These are phyloP conservation scores for Cymbidium sinense DNA, from an alignment of 106 monocot genomes.

Conservation along the genomic window DNA sequence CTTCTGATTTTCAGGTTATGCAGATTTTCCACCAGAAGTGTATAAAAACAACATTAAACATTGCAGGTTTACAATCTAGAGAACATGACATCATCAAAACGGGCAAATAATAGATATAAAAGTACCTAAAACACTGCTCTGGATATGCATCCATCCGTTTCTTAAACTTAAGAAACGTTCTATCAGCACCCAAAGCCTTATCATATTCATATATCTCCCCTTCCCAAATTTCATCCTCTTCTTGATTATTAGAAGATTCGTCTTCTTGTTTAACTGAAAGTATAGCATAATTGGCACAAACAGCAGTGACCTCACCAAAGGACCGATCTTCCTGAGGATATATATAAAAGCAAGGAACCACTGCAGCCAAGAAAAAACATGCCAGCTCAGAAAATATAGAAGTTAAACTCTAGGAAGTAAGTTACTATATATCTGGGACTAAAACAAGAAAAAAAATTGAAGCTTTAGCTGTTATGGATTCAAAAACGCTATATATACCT, in stretches of 20 bases:
- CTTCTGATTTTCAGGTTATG: not conserved
- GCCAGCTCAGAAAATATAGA: not conserved
- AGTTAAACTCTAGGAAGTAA: not conserved
- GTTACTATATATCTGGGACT: not conserved
- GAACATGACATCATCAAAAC: not conserved
- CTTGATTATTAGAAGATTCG: slow-evolving; percentile 15
- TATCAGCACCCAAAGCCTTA: slow-evolving; percentile 71
- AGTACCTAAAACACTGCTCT: slow-evolving; percentile 90
- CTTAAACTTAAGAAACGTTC: slow-evolving; percentile 96
- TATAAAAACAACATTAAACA: not conserved
- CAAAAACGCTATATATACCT: slow-evolving; percentile 28
- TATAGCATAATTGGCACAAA: slow-evolving; percentile 21
- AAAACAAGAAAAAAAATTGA: not conserved
- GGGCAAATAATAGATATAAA: not conserved
- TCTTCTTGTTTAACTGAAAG: slow-evolving; percentile 45
- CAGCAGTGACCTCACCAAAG: not conserved
- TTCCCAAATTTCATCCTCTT: slow-evolving; percentile 74
- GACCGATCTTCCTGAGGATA: slow-evolving; percentile 41
- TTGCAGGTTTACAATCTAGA: not conserved
- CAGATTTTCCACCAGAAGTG: not conserved
- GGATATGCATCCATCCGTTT: slow-evolving; percentile 77
- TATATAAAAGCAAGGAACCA: slow-evolving; percentile 90
- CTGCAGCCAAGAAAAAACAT: slow-evolving; percentile 33
- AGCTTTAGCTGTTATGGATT: not conserved
- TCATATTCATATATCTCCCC: slow-evolving; percentile 87